Conservation (phyloP, 805 yeast species). For the Candida hungchunana region DNA sequence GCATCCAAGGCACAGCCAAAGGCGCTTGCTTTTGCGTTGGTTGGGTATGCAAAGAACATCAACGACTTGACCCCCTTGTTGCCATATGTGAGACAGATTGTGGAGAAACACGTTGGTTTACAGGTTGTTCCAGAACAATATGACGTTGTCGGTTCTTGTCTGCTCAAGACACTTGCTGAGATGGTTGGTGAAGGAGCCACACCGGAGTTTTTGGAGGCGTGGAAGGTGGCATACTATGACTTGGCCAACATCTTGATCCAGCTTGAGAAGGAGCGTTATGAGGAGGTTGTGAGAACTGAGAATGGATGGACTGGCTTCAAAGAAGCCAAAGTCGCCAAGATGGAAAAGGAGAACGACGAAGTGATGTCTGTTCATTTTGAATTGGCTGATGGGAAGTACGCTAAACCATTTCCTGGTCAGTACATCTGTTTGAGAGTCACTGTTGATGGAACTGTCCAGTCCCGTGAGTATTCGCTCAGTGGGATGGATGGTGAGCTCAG, state of each 20-base stretch:
- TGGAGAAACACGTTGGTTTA: constrained; percentile 62
- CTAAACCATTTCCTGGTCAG: constrained; percentile 35
- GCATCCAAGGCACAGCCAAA: constrained; percentile 51
- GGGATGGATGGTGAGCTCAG: constrained; percentile 39
- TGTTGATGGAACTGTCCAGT: constrained; percentile 37
- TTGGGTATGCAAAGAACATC: constrained; percentile 59
- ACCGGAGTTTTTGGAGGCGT: constrained; percentile 52
- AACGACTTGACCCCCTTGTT: constrained; percentile 51
- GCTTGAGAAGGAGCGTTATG: constrained; percentile 47
- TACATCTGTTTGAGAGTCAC: constrained; percentile 34
- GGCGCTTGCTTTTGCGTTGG: constrained; percentile 57
- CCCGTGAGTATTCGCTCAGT: constrained; percentile 53
- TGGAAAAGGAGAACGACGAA: constrained; percentile 40
- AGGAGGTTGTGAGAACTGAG: constrained; percentile 23
- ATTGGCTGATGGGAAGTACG: constrained; percentile 39
- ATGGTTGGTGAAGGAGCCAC: constrained; percentile 60
- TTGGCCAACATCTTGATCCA: constrained; percentile 58
- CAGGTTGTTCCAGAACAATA: constrained; percentile 62
- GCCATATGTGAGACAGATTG: constrained; percentile 54
- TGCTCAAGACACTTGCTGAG: constrained; percentile 50
- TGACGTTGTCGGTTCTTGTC: constrained; percentile 54
- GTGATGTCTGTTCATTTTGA: constrained; percentile 49
- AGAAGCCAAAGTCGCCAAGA: constrained; percentile 40
- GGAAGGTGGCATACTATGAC: constrained; percentile 61
- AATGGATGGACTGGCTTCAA: constrained; percentile 60